A percentile compares a stretch with the other conserved stretches of the same genome.
Evolutionary conservation across 305 asterid genomes (phyloP).

Genomic region (Fraxinus nigra): DNA sequence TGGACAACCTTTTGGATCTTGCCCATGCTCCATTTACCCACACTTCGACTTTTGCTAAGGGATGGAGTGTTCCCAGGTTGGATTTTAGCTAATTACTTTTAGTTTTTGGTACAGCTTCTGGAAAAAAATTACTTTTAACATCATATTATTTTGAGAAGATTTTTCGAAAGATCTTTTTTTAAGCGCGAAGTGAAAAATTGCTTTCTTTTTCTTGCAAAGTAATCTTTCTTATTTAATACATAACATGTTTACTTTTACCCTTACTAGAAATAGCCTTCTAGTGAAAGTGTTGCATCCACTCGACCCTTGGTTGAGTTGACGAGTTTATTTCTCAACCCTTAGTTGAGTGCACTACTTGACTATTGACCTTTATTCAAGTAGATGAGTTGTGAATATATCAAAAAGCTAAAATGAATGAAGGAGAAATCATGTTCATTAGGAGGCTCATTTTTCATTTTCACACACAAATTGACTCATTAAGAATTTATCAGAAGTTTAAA

Average conservation of each 20-base stretch:
- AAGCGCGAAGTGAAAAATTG: background rate
- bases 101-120: background rate
- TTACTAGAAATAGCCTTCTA: background rate
- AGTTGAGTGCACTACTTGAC: background rate
- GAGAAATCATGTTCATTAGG: background rate
- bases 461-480: background rate
- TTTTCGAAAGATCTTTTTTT: background rate
- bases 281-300: background rate
- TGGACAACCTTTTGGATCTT: constrained; percentile 92
- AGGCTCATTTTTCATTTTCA: background rate
- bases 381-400: background rate
- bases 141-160: background rate
- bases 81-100: background rate
- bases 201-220: background rate
- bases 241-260: background rate
- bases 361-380: background rate
- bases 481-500: background rate
- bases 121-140: background rate
- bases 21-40: constrained; percentile 96
- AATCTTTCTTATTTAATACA: background rate
- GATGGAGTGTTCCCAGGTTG: constrained; percentile 90
- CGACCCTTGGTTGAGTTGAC: background rate
- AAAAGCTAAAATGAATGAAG: background rate
- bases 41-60: constrained; percentile 90
- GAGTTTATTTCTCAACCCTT: background rate